Evolutionary conservation across 768 basidiomycete species (phyloP).

Genomic region (Filobasidium wieringae): DNA sequence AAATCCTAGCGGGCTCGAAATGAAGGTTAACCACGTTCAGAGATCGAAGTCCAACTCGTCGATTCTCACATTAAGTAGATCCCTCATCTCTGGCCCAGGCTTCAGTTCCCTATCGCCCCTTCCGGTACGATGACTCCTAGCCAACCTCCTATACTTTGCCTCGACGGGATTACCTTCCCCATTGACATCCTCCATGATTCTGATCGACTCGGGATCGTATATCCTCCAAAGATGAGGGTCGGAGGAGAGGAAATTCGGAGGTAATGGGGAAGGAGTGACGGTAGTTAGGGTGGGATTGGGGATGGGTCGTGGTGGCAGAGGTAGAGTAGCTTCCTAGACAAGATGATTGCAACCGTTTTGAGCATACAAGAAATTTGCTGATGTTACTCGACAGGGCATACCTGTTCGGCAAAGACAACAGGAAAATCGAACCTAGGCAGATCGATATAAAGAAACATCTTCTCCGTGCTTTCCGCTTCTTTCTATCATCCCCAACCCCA

Average conservation of each 20-base stretch:
- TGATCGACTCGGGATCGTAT: constrained; percentile 75
- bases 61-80: constrained; percentile 70
- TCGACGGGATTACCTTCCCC: constrained; percentile 80
- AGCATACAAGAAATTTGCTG: not conserved
- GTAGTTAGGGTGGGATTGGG: constrained; percentile 13
- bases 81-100: constrained; percentile 88
- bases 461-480: constrained; percentile 81
- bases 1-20: constrained; percentile 51
- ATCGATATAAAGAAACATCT: constrained; percentile 92
- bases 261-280: constrained; percentile 19
- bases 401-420: constrained; percentile 84
- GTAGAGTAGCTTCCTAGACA: constrained; percentile 29
- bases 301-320: constrained; percentile 26
- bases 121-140: constrained; percentile 87
- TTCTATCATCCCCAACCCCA: constrained; percentile 47
- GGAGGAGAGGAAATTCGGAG: constrained; percentile 43
- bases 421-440: constrained; percentile 94
- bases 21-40: not conserved
- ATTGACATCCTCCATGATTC: constrained; percentile 29
- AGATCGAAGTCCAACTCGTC: not conserved
- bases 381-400: constrained; percentile 37
- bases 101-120: constrained; percentile 92
- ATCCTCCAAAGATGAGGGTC: constrained; percentile 75
- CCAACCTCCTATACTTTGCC: constrained; percentile 85
- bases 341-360: not conserved